Base-by-base conservation (phyloP, 1,284 basidiomycete genomes). In the Pseudomicrostroma phylloplanum region DNA sequence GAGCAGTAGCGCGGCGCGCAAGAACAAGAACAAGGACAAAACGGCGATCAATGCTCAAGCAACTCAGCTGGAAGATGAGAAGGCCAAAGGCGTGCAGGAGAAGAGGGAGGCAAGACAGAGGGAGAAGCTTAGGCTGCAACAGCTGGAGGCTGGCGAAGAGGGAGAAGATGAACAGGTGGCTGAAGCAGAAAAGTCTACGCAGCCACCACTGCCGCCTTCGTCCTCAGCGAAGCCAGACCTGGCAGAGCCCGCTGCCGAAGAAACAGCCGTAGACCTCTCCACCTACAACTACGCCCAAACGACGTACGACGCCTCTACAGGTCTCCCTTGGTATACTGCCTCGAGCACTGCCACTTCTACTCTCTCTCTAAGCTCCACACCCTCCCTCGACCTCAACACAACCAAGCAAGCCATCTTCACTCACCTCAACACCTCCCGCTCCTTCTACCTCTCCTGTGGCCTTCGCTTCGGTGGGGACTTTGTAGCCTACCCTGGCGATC, bases 391-490 rank as follows among this genome's bases (percentile, higher is more conserved):
- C 1, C 77, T 82, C 42, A 87, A 94, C 74, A 82, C 84, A 1
- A 89, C 90, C 4, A 84, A 86, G 62, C 90, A 88, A 67, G 87
- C 84, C 4, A 87, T 92, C 6, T 96, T 92, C 78, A 84, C 84
- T 54, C 87, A 87, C 65, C 79, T 96, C 17, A 89, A 89, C 86
- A 15, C 15, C 51, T 84, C 86, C 65, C 84, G 88, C 80, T 90
- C 89, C 1, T 87, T 88, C 78, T 94, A 86, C 77, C 85, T 94
- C 84, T 91, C 91, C 55, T 86, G 85, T 0, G 92, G 91, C 0
- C 86, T 93, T 73, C 89, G 89, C 72, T 99, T 99, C 74, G 96
- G 96, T 7, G 93, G 92, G 0, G 91, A 96, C 73, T 96, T 92
- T 80, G 82, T 97, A 48, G 89, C 96, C 1, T 99, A 99, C 81